phyloP scores from a whole-genome alignment of 176 grass and related monocot genomes.

The Metroxylon sagu region DNA sequence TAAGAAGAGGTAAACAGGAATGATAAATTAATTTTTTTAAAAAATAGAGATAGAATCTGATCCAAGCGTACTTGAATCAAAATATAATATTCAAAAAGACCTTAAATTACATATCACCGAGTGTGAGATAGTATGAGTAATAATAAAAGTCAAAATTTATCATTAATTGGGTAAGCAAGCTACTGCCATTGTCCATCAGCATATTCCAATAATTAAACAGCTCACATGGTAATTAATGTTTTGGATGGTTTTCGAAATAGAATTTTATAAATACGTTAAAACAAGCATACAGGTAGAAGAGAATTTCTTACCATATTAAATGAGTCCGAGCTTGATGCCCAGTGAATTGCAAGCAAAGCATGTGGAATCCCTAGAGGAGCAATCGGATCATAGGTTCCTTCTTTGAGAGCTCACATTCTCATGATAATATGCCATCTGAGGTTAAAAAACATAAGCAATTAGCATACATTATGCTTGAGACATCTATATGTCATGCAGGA shows the following conservation, averaged over 20 bases:
- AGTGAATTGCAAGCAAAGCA: conserved; percentile 74
- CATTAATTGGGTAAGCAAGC: too few species aligned
- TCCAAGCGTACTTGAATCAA: background rate
- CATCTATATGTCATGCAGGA: too few species aligned
- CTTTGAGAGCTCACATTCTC: conserved; percentile 67
- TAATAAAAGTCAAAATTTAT: too few species aligned
- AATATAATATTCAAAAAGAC: background rate
- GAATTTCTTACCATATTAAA: conserved; percentile 52
- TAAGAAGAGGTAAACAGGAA: too few species aligned
- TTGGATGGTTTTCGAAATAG: too few species aligned
- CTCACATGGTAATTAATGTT: too few species aligned
- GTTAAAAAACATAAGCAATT: conserved; percentile 10
- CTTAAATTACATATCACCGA: too few species aligned
- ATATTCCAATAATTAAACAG: too few species aligned
- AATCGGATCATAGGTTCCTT: conserved; percentile 70
- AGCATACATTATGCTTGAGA: too few species aligned
- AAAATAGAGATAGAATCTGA: background rate
- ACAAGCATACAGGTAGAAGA: background rate
- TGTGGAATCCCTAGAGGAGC: conserved; percentile 83
- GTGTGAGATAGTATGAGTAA: too few species aligned
- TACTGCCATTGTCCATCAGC: too few species aligned
- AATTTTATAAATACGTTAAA: too few species aligned
- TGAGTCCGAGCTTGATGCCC: conserved; percentile 54
- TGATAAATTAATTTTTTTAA: background rate
- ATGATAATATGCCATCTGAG: conserved; percentile 91